Conservation (phyloP, 1,139 yeast species). For the Wickerhamomyces sp. region DNA sequence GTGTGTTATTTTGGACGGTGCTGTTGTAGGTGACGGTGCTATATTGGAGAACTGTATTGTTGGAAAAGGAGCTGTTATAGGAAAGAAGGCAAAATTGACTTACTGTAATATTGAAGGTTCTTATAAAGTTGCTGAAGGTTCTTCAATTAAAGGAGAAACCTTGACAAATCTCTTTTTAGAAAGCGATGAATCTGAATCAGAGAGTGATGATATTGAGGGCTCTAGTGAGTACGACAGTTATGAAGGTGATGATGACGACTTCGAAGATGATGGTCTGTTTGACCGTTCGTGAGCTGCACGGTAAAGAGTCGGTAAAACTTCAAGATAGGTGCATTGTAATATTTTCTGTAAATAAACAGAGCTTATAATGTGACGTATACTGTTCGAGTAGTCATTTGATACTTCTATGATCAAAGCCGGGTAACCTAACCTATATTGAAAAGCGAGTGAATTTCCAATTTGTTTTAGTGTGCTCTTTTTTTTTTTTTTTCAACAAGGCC, state of each 20-base stretch:
- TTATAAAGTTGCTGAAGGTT: conserved; percentile 55
- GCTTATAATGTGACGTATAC: no score
- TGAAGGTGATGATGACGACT: conserved; percentile 29
- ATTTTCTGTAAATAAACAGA: no score
- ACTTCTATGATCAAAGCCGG: background rate
- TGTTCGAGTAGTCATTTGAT: no score
- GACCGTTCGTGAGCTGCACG: conserved; percentile 43
- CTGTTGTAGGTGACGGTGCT: conserved; percentile 72
- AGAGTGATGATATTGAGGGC: conserved; percentile 30
- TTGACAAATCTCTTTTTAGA: conserved; percentile 61
- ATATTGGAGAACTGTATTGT: conserved; percentile 80
- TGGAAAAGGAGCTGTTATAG: conserved; percentile 63
- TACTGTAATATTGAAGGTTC: conserved; percentile 85
- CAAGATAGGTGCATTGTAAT: no score
- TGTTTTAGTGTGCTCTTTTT: no score
- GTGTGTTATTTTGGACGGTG: conserved; percentile 71
- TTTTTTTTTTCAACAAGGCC: no score
- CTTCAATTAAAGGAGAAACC: conserved; percentile 79
- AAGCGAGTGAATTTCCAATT: no score
- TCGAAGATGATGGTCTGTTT: conserved; percentile 37
- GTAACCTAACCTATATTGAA: background rate
- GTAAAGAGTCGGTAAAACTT: no score
- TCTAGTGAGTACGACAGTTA: conserved; percentile 32
- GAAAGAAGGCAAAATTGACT: conserved; percentile 53
- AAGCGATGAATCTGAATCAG: conserved; percentile 36